Evolutionary conservation across 2,329 filamentous ascomycete genomes (phyloP).

Genomic region (Calonectria honghensis): DNA sequence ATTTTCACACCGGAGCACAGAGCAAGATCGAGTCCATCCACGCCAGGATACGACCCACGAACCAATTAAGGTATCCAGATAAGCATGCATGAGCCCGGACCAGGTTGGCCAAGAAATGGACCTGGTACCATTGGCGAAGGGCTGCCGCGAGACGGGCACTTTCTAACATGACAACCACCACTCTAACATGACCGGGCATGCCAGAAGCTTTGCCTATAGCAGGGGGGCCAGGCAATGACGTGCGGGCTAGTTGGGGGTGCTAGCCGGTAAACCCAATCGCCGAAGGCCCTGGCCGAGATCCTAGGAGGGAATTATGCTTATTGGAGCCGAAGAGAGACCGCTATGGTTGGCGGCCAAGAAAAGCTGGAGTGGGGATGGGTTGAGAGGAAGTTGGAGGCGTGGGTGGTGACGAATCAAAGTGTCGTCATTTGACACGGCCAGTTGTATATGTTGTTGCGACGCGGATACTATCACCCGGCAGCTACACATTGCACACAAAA

Average conservation of each 20-base stretch:
- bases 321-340: constrained; percentile 7
- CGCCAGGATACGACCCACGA: constrained; percentile 19
- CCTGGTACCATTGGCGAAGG: constrained; percentile 32
- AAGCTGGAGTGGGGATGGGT: not conserved
- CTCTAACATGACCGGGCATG: constrained; percentile 40
- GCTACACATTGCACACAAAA: not conserved
- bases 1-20: constrained; percentile 24
- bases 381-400: not conserved
- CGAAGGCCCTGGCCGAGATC: constrained; percentile 49
- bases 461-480: not conserved
- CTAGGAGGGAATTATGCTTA: constrained; percentile 29
- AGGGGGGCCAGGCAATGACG: constrained; percentile 46
- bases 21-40: constrained; percentile 36
- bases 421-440: not conserved
- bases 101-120: constrained; percentile 2
- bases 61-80: constrained; percentile 45
- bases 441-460: not conserved
- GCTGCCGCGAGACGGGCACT: constrained; percentile 17
- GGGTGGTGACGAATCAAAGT: not conserved
- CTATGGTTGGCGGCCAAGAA: not conserved
- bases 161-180: not conserved
- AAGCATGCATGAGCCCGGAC: constrained; percentile 36
- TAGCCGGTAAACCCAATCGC: constrained; percentile 46
- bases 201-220: constrained; percentile 39
- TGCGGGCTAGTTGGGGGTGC: constrained; percentile 40